Evolutionary conservation across 257 asterid genomes (phyloP).

Genomic region (Vinca minor): DNA sequence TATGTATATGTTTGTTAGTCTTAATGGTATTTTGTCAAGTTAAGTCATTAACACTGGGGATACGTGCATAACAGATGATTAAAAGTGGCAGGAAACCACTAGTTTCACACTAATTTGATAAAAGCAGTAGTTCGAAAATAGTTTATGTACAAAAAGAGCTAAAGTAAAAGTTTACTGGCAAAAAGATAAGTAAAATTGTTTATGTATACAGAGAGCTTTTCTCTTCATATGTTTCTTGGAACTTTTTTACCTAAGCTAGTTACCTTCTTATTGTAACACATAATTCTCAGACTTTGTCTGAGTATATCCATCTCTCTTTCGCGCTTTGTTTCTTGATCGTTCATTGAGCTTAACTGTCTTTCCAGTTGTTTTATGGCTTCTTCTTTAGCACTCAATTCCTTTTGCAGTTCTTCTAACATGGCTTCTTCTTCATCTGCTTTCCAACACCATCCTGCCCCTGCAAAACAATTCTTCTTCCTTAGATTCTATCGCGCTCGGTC

Average conservation of each 20-base stretch:
- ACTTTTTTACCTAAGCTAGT: not conserved
- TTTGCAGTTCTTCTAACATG: conserved; percentile 32
- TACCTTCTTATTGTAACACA: conserved; percentile 45
- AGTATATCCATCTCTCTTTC: conserved; percentile 71
- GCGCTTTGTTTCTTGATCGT: conserved; percentile 43
- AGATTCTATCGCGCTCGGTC: not conserved
- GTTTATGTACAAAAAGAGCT: no score
- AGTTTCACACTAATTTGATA: no score
- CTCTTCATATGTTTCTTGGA: not conserved
- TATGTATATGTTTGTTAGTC: no score
- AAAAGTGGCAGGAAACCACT: no score
- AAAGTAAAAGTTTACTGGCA: no score
- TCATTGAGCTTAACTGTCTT: conserved; percentile 43
- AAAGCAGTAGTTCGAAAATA: no score
- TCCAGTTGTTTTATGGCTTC: conserved; percentile 45
- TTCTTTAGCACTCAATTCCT: conserved; percentile 44
- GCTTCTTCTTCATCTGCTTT: conserved; percentile 39
- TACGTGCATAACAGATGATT: no score
- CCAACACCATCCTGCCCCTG: conserved; percentile 50
- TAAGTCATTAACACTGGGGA: no score
- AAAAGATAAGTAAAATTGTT: no score
- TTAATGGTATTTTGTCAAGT: no score
- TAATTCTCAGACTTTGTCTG: conserved; percentile 65
- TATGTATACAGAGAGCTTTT: no score
- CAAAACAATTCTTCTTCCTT: conserved; percentile 1